A percentile compares a stretch with the other conserved stretches of the same genome.
Conservation (phyloP, 1,284 basidiomycete species). For the Agroathelia rolfsii region DNA sequence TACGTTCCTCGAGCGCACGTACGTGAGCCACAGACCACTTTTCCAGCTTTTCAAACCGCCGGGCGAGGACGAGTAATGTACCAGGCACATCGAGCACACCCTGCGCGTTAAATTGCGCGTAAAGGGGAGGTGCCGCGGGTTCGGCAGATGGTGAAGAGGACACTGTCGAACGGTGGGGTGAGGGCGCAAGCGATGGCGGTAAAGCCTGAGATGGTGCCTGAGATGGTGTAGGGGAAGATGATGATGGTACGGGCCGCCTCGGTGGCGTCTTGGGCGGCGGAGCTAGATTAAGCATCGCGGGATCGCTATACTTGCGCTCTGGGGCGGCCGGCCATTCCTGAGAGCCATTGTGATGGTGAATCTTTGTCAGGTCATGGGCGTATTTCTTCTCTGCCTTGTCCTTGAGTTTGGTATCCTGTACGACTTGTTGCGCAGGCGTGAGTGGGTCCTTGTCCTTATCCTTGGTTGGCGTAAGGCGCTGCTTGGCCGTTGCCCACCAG, state of each 20-base stretch:
- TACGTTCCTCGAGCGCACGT: conserved; percentile 70
- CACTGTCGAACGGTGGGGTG: conserved; percentile 26
- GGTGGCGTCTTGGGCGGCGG: conserved; percentile 25
- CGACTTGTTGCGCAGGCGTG: conserved; percentile 72
- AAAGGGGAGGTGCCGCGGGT: conserved; percentile 55
- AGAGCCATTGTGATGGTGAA: conserved; percentile 22
- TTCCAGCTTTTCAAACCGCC: conserved; percentile 76
- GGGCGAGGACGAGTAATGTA: conserved; percentile 58
- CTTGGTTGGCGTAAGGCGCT: conserved; percentile 67
- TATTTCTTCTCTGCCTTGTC: conserved; percentile 49
- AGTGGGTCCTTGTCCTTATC: conserved; percentile 53
- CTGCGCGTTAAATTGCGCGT: conserved; percentile 60
- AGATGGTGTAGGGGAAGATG: conserved; percentile 50
- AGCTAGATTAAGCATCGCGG: conserved; percentile 45
- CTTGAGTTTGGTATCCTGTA: conserved; percentile 57
- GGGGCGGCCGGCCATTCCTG: conserved; percentile 46
- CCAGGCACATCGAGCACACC: conserved; percentile 63
- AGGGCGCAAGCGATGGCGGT: conserved; percentile 46
- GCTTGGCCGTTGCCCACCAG: conserved; percentile 67
- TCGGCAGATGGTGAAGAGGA: conserved; percentile 52
- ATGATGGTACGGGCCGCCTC: conserved; percentile 32
- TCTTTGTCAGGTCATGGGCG: conserved; percentile 38
- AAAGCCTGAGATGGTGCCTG: too few relatives aligned
- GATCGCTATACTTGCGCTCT: conserved; percentile 41
- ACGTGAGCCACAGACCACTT: conserved; percentile 77